These are phyloP conservation scores for Smallanthus sonchifolius DNA, from an alignment of 129 eudicot species.

Conservation along the genomic window DNA sequence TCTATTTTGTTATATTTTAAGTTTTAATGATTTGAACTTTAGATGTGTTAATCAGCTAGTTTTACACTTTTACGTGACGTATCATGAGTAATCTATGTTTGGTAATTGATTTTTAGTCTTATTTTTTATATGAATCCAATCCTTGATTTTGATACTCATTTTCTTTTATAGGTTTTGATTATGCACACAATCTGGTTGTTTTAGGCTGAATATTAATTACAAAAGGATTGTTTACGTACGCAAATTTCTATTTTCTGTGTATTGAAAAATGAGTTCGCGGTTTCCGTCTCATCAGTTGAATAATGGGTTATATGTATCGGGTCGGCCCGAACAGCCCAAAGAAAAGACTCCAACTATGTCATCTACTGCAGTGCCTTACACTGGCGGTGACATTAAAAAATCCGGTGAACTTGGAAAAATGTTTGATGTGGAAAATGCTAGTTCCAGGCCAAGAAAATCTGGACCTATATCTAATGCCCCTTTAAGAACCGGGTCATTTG, in stretches of 20 bases:
- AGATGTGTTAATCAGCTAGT: constrained; percentile 12
- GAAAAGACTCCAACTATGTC: constrained; percentile 82
- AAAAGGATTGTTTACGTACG: constrained; percentile 4
- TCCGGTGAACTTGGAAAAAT: constrained; percentile 90
- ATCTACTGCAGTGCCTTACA: constrained; percentile 74
- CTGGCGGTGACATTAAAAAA: constrained; percentile 82
- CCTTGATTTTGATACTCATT: background rate
- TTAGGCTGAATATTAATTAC: constrained; percentile 17
- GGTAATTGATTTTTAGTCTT: background rate
- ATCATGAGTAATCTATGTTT: background rate
- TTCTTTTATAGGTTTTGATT: constrained; percentile 28
- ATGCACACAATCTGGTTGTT: constrained; percentile 13
- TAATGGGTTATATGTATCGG: constrained; percentile 80
- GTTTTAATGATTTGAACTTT: background rate
- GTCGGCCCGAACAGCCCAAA: constrained; percentile 90
- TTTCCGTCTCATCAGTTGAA: constrained; percentile 81
- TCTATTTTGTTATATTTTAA: background rate
- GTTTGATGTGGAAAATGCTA: constrained; percentile 72
- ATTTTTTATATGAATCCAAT: background rate
- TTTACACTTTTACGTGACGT: background rate
- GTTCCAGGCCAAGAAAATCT: constrained; percentile 59
- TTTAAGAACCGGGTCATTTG: constrained; percentile 72
- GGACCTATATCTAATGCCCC: constrained; percentile 70
- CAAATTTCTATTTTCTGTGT: constrained; percentile 1
- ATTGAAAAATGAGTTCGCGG: constrained; percentile 65